Base-by-base conservation (phyloP, 768 basidiomycete species). In the Baorangia bicolor region DNA sequence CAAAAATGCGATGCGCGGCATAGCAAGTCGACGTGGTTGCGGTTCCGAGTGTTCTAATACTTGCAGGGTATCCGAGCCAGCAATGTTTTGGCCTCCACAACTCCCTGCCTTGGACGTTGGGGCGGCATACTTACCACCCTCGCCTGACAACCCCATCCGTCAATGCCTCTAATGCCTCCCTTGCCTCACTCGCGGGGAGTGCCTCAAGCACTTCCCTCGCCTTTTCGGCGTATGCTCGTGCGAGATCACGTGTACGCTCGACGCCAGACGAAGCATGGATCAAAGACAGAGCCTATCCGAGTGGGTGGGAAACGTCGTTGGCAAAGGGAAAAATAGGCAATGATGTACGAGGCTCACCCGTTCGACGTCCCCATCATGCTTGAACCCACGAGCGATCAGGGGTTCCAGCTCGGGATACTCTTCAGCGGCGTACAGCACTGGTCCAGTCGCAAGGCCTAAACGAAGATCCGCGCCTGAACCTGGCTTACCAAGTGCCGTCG, bases 391-490 rank as follows among this genome's bases (percentile, higher is more conserved):
- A 44, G 79, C 78, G 56, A 98, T 92, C 56, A 97, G 73, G 3
- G 85, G 82, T 25, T 84, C 83, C 67, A 98, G 72, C 60, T 85
- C 83, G 4, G 89, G 83, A 67, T 90, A 80, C 67, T 94, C 86
- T 69, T 94, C 91, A 71, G 87, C 88, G 20, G 95, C 94, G 66
- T 88, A 96, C 34, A 97, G 72, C 1, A 85, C 83, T 0, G 94
- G 94, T 3, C 86, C 94, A 1, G 91, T 92, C 5, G 97, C 91
- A 28, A 94, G 78, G 0, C 92, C 92, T 0, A 94, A 75, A 51
- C 86, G 83, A 16, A 94, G 78, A 69, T 94, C 93, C 2, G 92
- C 89, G 18, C 90, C 91, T 18, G 67, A 52, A 0, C 87, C 86
- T 0, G 97, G 97, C 75, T 98, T 98, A 34, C 96, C 96, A 13